Base-by-base conservation (phyloP, 1,284 basidiomycete species). In the Caloboletus inedulis region DNA sequence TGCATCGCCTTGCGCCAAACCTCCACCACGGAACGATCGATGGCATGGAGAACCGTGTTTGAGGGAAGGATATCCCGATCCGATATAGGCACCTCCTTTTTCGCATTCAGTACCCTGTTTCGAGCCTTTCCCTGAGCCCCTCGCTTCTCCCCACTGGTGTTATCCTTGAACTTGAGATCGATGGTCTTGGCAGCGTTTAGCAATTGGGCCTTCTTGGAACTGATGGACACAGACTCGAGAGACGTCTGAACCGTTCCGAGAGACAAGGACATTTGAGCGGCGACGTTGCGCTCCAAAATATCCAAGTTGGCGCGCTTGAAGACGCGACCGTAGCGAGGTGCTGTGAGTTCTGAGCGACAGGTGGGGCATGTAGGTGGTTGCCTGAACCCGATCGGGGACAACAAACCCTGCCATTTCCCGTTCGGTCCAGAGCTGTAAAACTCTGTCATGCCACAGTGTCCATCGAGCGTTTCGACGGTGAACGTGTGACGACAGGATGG, bases 381-480 rank as follows among this genome's bases (percentile, higher is more conserved):
- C 58, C 71, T 72, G 66, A 77, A 76, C 13, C 72, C 73, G 16
- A 56, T 54, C 0, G 75, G 69, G 23, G 79, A 75, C 49, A 66
- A 62, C n/a, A 79, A 66, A 0, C 71, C 73, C 8, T 62, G 35
- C 76, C 79, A 86, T 19, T 53, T 64, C 1, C 73, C 75, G 12
- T 69, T 45, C 8, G 64, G 59, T 3, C 61, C 59, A 31, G 62
- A 59, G 2, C 53, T 58, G 62, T 89, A 90, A 59, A 79, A 86
- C 3, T 78, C 73, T 0, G 55, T 51, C 65, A 89, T 75, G 3
- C 69, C 62, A 53, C 80, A 81, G 44, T 76, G 70, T 0, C 82
- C 84, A 54, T 90, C 87, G 18, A 90, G 72, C 0, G 84, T 84
- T 62, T 87, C 85, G 6, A 87, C 79, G 0, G 87, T 88, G 65